phyloP scores from a whole-genome alignment of 371 early-diverging fungal species.

The Dinochytrium kinnereticum region DNA sequence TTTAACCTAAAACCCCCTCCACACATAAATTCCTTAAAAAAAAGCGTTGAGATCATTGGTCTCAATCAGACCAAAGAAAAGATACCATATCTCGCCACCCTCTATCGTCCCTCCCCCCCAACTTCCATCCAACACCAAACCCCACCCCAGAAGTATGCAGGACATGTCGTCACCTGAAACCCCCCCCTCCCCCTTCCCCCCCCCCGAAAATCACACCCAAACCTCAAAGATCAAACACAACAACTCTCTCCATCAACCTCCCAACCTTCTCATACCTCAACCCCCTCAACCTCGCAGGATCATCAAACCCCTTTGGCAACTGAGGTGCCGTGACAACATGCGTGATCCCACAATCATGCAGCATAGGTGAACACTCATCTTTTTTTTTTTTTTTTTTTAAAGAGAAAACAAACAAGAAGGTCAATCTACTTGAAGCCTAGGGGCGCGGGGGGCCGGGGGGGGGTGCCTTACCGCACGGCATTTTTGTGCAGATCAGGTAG shows the following conservation, averaged over 20 bases:
- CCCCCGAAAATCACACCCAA: too few relatives aligned
- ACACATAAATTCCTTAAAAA: background rate
- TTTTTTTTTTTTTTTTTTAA: background rate
- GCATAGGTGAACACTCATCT: conserved; percentile 49
- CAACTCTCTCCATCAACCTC: conserved; percentile 31
- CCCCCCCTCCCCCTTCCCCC: too few relatives aligned
- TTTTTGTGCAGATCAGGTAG: conserved; percentile 42
- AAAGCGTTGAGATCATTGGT: too few relatives aligned
- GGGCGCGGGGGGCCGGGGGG: too few relatives aligned
- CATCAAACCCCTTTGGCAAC: conserved; percentile 34
- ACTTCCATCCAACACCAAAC: too few relatives aligned
- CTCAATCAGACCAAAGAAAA: too few relatives aligned
- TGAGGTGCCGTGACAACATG: conserved; percentile 40
- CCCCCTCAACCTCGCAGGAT: conserved; percentile 41
- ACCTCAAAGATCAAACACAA: conserved; percentile 33
- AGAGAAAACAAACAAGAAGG: background rate
- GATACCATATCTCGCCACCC: too few relatives aligned
- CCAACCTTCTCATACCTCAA: conserved; percentile 40
- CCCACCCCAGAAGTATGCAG: too few relatives aligned
- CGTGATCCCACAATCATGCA: conserved; percentile 42
- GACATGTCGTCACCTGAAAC: too few relatives aligned
- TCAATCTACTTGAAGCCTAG: too few relatives aligned
- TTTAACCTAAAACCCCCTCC: background rate
- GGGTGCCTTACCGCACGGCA: conserved; percentile 38
- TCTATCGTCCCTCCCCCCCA: too few relatives aligned